Evolutionary conservation across 225 moss, liverwort and hornwort species (phyloP), one percentile per base, ranked within the genome.

Genomic region (Bryoerythrophyllum caledonicum): DNA sequence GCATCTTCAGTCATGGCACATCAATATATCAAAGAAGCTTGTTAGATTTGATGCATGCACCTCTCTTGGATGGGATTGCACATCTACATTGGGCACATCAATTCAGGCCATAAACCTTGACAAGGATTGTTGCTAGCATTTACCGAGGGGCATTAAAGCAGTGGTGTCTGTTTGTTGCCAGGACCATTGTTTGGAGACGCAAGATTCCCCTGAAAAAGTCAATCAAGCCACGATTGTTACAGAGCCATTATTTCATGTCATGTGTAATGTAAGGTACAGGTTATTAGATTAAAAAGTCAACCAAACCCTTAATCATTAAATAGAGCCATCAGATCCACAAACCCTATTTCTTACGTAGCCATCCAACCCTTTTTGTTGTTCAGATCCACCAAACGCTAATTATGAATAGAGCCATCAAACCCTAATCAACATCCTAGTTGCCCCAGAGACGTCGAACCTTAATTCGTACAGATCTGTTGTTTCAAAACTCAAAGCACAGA

Each of bases 131-230:
- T 58, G 65, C 51, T 46, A 71, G 20, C 4, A 32, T 37, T 52
- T 73, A 80, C 76, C 64, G 0, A 71, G 59, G 2, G 59, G 59
- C 46, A 20, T 19, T 30, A 28, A 49, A 63, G 26, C 55, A 8
- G 38, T 8, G 7, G 38, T 10, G 7, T 67, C 48, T 17, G 21
- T 67, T 63, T 63, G 67, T 14, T 0, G 26, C 72, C 68, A 9
- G 20, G 68, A 38, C 19, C 15, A 14, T 43, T 49, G 70, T 11
- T 43, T 55, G 26, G 24, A 49, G 40, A 57, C 21, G 24, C 28
- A 30, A 15, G 28, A n/a, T 28, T 40, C 28, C 19, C 77, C 77
- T 86, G 82, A 12, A 35, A 65, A 46, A 49, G 38, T 54, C 53
- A 16, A 16, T 10, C 41, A 40, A 28, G 30, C 9, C 56, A 28